Evolutionary conservation across 78 protist genomes (phyloP).

Genomic region (Reticulomyxa filosa): DNA sequence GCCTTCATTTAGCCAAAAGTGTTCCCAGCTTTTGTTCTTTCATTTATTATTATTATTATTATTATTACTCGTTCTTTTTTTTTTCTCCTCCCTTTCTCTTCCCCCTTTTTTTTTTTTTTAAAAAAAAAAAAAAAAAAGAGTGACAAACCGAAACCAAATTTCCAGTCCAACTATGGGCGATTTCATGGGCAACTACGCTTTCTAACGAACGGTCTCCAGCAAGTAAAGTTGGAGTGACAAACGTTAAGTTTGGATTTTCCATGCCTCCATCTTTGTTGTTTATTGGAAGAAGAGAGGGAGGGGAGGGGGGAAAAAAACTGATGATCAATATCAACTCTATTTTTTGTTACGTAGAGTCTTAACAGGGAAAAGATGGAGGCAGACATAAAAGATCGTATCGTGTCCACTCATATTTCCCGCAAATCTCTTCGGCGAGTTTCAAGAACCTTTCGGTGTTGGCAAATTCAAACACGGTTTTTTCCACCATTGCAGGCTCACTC

Average conservation of each 20-base stretch:
- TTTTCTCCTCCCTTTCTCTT: too few relatives aligned
- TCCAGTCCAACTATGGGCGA: slow-evolving; percentile 21
- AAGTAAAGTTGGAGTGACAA: slow-evolving; percentile 31
- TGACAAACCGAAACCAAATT: slow-evolving; percentile 9
- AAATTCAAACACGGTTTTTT: slow-evolving; percentile 14
- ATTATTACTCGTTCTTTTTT: too few relatives aligned
- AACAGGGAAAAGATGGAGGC: slow-evolving; percentile 25
- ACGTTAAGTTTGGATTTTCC: slow-evolving; percentile 35
- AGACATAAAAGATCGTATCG: slow-evolving; percentile 16
- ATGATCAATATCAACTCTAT: too few relatives aligned
- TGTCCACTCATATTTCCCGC: slow-evolving; percentile 12
- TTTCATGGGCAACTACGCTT: slow-evolving; percentile 6
- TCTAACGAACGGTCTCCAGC: slow-evolving; percentile 22
- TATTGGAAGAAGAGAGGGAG: not conserved
- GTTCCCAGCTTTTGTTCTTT: slow-evolving; percentile 8
- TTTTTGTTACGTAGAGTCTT: too few relatives aligned
- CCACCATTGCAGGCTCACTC: slow-evolving; percentile 3
- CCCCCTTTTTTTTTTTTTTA: too few relatives aligned
- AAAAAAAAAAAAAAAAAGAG: too few relatives aligned
- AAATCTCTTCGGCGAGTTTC: slow-evolving; percentile 5
- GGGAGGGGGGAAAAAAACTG: not conserved
- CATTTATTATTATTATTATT: too few relatives aligned
- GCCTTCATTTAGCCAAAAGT: slow-evolving; percentile 26
- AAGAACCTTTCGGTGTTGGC: slow-evolving; percentile 14
- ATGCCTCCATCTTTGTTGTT: not conserved